phyloP scores from a whole-genome alignment of 495 filamentous ascomycete genomes.

The Penicillium coffeae region DNA sequence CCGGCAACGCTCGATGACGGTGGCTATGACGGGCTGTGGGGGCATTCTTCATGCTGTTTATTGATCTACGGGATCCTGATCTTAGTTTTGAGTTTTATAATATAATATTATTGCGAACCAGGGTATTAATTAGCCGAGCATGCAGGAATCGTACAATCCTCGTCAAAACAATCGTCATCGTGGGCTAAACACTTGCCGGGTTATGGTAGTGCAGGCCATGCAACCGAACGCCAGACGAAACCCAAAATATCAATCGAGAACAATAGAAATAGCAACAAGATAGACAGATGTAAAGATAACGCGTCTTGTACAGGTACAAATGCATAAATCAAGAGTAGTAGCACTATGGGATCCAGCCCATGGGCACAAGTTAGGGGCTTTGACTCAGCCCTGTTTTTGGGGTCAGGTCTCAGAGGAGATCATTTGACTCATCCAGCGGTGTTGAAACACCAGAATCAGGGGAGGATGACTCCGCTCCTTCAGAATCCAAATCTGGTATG shows the following conservation, averaged over 20 bases:
- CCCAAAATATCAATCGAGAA: background rate
- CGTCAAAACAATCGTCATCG: conserved; percentile 3
- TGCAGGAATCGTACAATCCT: conserved; percentile 1
- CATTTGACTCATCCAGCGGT: conserved; percentile 7
- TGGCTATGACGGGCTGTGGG: conserved; percentile 11
- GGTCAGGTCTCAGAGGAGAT: conserved; percentile 2
- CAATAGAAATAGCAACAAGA: background rate
- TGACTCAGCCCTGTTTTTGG: background rate
- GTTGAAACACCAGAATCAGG: conserved; percentile 5
- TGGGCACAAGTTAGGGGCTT: too few relatives aligned
- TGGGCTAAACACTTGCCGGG: conserved; percentile 6
- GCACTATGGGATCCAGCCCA: background rate
- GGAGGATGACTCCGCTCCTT: conserved; percentile 6
- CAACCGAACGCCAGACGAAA: background rate
- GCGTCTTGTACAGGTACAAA: background rate
- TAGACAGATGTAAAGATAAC: background rate
- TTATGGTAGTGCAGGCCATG: background rate
- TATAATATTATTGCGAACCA: background rate
- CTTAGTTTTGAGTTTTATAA: background rate
- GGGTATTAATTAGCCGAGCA: conserved; percentile 5
- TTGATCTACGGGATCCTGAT: background rate
- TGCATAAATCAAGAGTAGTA: background rate
- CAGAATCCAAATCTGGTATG: conserved; percentile 9
- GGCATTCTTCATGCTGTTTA: background rate
- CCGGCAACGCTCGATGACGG: conserved; percentile 28